Conservation (phyloP, 805 yeast species). For the Middelhovenomyces tepae region DNA sequence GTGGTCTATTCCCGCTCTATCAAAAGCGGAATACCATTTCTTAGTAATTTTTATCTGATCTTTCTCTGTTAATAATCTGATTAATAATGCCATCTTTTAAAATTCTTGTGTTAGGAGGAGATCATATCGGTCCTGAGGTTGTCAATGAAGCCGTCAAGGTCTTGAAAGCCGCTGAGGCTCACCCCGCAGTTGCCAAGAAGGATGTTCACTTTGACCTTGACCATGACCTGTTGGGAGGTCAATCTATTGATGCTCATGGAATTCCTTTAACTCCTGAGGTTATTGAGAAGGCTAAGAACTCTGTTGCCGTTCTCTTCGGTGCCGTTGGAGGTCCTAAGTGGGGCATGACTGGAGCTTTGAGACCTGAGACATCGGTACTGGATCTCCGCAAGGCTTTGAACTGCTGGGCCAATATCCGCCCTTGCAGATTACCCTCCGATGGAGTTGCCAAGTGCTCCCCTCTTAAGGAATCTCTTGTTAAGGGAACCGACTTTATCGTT, state of each 20-base stretch:
- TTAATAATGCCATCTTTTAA: too few relatives aligned
- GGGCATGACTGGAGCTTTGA: slow-evolving; percentile 88
- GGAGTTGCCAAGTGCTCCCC: slow-evolving; percentile 73
- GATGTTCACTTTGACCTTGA: slow-evolving; percentile 57
- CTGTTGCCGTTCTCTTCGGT: slow-evolving; percentile 89
- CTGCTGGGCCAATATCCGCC: slow-evolving; percentile 87
- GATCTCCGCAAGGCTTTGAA: slow-evolving; percentile 87
- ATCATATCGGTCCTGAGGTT: slow-evolving; percentile 84
- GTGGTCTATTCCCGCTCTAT: too few relatives aligned
- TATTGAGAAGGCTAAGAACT: slow-evolving; percentile 64
- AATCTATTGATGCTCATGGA: slow-evolving; percentile 93
- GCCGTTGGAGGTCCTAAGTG: slow-evolving; percentile 99
- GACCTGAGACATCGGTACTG: slow-evolving; percentile 93
- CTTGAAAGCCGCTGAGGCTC: slow-evolving; percentile 53
- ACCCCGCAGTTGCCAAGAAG: slow-evolving; percentile 28
- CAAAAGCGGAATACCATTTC: too few relatives aligned
- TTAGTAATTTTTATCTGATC: too few relatives aligned
- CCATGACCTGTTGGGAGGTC: slow-evolving; percentile 87
- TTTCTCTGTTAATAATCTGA: too few relatives aligned
- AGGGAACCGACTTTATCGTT: slow-evolving; percentile 77
- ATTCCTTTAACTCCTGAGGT: slow-evolving; percentile 78
- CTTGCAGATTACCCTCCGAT: slow-evolving; percentile 81
- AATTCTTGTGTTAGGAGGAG: slow-evolving; percentile 81
- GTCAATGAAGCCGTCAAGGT: slow-evolving; percentile 83
- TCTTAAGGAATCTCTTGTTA: slow-evolving; percentile 64